Percentiles rank a stretch among this genome's conserved stretches.
Conservation (phyloP, 2,329 filamentous ascomycete species). For the Fusarium illudens region DNA sequence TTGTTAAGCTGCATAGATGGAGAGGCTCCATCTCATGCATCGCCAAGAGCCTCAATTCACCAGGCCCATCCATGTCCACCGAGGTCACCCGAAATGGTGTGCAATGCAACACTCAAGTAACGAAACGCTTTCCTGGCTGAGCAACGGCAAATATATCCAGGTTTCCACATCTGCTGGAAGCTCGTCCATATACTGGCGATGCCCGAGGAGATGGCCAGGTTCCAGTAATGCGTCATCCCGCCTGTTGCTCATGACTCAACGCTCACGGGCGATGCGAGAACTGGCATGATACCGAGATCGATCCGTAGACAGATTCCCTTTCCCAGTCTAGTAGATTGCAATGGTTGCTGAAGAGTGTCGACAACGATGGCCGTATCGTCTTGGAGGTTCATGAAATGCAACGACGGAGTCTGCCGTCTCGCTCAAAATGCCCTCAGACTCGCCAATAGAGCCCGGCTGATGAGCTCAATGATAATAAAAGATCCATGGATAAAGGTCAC, state of each 20-base stretch:
- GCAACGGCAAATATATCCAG: not conserved
- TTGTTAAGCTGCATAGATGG: not conserved
- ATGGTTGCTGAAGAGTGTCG: not conserved
- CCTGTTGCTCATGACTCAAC: not conserved
- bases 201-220: not conserved
- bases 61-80: no score
- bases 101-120: not conserved
- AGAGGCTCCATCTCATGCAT: not conserved
- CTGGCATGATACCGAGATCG: not conserved
- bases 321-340: not conserved
- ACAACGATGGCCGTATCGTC: not conserved
- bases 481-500: not conserved
- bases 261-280: not conserved
- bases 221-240: constrained; percentile 22
- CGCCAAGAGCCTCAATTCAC: not conserved
- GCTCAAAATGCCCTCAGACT: not conserved
- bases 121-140: not conserved
- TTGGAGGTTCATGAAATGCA: not conserved
- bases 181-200: not conserved
- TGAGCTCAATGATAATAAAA: not conserved
- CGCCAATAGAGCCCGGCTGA: not conserved
- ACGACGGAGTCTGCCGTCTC: not conserved
- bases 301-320: not conserved
- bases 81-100: not conserved
- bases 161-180: not conserved